Conservation (phyloP, 768 basidiomycete species). For the Holtermannia corniformis region DNA sequence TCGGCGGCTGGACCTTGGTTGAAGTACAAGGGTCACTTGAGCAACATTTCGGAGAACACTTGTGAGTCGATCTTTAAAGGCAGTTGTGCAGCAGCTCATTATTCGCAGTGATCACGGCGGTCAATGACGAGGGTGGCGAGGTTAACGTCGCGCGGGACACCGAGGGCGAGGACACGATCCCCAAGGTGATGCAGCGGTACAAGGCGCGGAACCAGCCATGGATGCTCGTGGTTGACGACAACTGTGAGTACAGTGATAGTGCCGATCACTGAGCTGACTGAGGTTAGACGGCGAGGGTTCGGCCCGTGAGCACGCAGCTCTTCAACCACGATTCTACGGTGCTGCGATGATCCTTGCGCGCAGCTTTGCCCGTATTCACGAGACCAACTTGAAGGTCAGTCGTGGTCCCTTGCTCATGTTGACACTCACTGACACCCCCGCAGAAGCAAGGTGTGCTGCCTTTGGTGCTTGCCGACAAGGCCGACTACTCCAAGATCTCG, state of each 20-base stretch:
- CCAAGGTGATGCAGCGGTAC: conserved; percentile 78
- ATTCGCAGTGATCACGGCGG: conserved; percentile 72
- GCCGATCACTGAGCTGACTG: not conserved
- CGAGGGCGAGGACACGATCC: conserved; percentile 65
- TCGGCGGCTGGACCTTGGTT: conserved; percentile 97
- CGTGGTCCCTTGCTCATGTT: not conserved
- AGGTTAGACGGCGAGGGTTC: conserved; percentile 79
- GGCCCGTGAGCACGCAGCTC: conserved; percentile 92
- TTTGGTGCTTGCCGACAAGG: conserved; percentile 81
- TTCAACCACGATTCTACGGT: conserved; percentile 92
- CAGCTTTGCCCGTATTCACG: conserved; percentile 96
- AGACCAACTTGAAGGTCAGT: conserved; percentile 85
- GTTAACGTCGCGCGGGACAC: conserved; percentile 87
- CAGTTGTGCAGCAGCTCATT: not conserved
- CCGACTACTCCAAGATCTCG: conserved; percentile 73
- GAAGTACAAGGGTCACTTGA: conserved; percentile 92
- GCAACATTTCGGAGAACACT: conserved; percentile 92
- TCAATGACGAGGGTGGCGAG: conserved; percentile 88
- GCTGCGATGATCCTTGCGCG: conserved; percentile 79
- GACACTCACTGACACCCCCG: conserved; percentile 11
- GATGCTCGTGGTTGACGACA: conserved; percentile 85
- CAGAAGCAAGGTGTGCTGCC: conserved; percentile 98
- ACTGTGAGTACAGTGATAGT: conserved; percentile 28
- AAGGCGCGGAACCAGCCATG: conserved; percentile 76
- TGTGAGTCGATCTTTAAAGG: conserved; percentile 48